Percentiles rank a stretch among this genome's conserved stretches.
These are phyloP conservation scores for Cyberlindnera samutprakarnensis DNA, from an alignment of 805 yeast species.

Conservation along the genomic window DNA sequence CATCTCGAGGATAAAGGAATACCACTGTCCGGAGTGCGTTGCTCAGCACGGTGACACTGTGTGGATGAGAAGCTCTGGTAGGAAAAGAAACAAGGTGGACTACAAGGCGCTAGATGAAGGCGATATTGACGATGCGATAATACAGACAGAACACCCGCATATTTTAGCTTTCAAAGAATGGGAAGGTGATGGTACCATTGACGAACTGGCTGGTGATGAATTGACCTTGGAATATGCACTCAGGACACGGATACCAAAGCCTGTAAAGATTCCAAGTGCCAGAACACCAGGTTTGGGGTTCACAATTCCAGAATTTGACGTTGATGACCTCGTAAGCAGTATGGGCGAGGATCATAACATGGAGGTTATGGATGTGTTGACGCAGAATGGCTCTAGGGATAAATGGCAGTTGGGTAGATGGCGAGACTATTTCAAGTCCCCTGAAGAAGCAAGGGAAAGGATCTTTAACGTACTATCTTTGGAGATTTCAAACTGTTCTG, in stretches of 20 bases:
- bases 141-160: conserved; percentile 44
- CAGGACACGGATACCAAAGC: conserved; percentile 29
- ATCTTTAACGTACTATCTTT: conserved; percentile 75
- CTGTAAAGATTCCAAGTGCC: conserved; percentile 36
- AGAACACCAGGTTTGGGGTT: conserved; percentile 33
- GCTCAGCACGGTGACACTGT: conserved; percentile 40
- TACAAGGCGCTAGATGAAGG: conserved; percentile 78
- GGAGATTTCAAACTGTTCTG: conserved; percentile 57
- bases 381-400: conserved; percentile 53
- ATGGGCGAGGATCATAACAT: conserved; percentile 59
- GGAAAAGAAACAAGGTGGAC: conserved; percentile 55
- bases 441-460: conserved; percentile 44
- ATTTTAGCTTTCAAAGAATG: conserved; percentile 23
- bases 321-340: conserved; percentile 44
- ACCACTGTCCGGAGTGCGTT: conserved; percentile 49
- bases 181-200: conserved; percentile 6
- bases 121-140: conserved; percentile 26
- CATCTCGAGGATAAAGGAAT: conserved; percentile 34
- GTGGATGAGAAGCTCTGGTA: conserved; percentile 42
- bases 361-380: conserved; percentile 85
- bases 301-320: conserved; percentile 52
- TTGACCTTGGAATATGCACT: conserved; percentile 29
- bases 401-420: conserved; percentile 65
- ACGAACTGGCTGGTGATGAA: conserved; percentile 24
- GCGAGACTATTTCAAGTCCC: conserved; percentile 58